Percentiles rank a stretch among this genome's conserved stretches.
phyloP scores from a whole-genome alignment of 208 protist species.

The Leishmania arabica region DNA sequence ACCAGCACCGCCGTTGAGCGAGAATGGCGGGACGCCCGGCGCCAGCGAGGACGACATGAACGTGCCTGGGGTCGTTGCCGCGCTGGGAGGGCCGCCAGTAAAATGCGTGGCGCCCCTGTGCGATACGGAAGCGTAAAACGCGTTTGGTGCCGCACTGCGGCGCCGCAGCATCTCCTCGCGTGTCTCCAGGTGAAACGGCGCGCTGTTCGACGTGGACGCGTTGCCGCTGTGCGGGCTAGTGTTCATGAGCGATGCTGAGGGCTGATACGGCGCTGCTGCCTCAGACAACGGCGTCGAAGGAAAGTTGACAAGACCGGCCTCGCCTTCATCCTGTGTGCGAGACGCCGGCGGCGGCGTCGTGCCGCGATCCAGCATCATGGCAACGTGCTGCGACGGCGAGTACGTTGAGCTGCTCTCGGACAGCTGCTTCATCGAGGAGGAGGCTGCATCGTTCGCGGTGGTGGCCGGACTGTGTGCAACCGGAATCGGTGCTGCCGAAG shows the following conservation, averaged over 20 bases:
- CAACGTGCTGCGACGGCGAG: slow-evolving; percentile 47
- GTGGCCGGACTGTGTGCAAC: background rate
- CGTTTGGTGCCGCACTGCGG: slow-evolving; percentile 57
- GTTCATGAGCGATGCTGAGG: slow-evolving; percentile 10
- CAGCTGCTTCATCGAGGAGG: slow-evolving; percentile 34
- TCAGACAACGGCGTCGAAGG: slow-evolving; percentile 34
- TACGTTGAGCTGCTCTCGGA: slow-evolving; percentile 40
- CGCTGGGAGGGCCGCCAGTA: slow-evolving; percentile 22
- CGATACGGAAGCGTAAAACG: slow-evolving; percentile 54
- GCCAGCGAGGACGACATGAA: slow-evolving; percentile 21
- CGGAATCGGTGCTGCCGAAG: background rate
- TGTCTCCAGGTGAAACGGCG: slow-evolving; percentile 72
- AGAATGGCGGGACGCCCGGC: slow-evolving; percentile 15
- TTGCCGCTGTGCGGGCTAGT: slow-evolving; percentile 26
- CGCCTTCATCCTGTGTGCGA: slow-evolving; percentile 24
- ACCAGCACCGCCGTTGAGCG: slow-evolving; percentile 19
- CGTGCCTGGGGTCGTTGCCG: slow-evolving; percentile 36
- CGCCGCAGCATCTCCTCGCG: slow-evolving; percentile 87
- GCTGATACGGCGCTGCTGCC: slow-evolving; percentile 25
- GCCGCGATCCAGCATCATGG: slow-evolving; percentile 37
- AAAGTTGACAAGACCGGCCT: slow-evolving; percentile 23
- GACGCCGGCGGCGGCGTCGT: slow-evolving; percentile 25
- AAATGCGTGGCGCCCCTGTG: slow-evolving; percentile 33
- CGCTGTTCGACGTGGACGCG: slow-evolving; percentile 15
- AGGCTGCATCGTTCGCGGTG: background rate